phyloP scores from a whole-genome alignment of 768 basidiomycete species.

The Amanita polypyramis region DNA sequence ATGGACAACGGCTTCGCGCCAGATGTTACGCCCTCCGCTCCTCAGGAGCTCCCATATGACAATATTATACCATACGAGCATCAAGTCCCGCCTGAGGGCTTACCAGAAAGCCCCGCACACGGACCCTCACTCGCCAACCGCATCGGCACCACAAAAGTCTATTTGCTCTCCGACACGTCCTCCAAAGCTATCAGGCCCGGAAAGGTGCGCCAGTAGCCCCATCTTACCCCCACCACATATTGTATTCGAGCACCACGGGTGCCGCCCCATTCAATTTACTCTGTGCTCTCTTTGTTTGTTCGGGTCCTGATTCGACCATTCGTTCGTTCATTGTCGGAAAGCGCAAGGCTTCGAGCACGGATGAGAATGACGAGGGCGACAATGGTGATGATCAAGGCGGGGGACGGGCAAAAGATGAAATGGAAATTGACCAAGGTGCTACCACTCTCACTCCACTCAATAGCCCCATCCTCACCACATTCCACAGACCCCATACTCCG shows the following conservation, averaged over 20 bases:
- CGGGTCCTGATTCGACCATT: no score
- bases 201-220: conserved; percentile 53
- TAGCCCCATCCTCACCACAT: not conserved
- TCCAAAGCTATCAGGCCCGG: conserved; percentile 42
- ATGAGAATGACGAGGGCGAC: not conserved
- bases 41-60: conserved; percentile 38
- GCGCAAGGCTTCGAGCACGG: not conserved
- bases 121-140: conserved; percentile 42
- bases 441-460: not conserved
- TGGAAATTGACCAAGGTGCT: conserved; percentile 25
- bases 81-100: conserved; percentile 25
- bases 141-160: conserved; percentile 69
- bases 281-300: not conserved
- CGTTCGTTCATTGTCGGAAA: not conserved
- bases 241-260: no score
- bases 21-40: not conserved
- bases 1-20: conserved; percentile 40
- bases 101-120: conserved; percentile 17
- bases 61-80: conserved; percentile 47
- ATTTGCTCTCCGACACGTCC: conserved; percentile 60
- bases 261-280: conserved; percentile 14
- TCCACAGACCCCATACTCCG: conserved; percentile 39
- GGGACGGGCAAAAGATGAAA: conserved; percentile 22
- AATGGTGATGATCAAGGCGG: conserved; percentile 23
- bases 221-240: no score